Evolutionary conservation across 306 rosid genomes (phyloP), one percentile per base, ranked within the genome.

Genomic region (Lathyrus sativus): DNA sequence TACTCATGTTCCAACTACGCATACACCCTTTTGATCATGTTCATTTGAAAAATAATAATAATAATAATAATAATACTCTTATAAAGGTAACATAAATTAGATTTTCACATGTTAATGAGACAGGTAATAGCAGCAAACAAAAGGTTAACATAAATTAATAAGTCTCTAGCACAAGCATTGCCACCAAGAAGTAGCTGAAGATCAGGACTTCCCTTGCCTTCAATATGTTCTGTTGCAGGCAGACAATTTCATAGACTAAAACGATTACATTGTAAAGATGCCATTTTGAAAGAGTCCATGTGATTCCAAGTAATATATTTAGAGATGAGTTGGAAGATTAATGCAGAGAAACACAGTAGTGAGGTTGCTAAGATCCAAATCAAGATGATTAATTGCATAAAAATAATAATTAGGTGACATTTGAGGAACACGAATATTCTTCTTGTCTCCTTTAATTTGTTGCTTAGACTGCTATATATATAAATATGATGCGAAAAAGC

Each of bases 141-240:
- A 68, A 80, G 8, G 71, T 43, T 46, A 7, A 56, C 48, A 65
- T 35, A 65, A 39, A 62, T 56, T 19, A 46, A 74, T 45, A 41
- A 31, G 50, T 26, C 45, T 39, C 29, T 72, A 76, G 71, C 75
- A 60, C 11, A 48, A 68, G 68, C 81, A 80, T 45, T 7, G 39
- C 51, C 54, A 18, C 45, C 61, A 33, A 48, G 11, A 46, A 38
- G 31, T 56, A 4, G 62, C 11, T 43, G 46, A 65, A 17, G 28
- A 14, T 62, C 70, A 63, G 29, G 66, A 18, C 18, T 72, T 62
- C 0, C 43, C 46, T 39, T 60, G 60, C 4, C 78, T 46, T 66
- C 24, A 14, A 66, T 28, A 51, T 75, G 74, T 67, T 48, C 6
- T 72, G 14, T 31, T 54, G 61, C 9, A 11, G 55, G 69, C 9